phyloP scores from a whole-genome alignment of 108 stramenopile genomes.

The Skeletonema marinoi region DNA sequence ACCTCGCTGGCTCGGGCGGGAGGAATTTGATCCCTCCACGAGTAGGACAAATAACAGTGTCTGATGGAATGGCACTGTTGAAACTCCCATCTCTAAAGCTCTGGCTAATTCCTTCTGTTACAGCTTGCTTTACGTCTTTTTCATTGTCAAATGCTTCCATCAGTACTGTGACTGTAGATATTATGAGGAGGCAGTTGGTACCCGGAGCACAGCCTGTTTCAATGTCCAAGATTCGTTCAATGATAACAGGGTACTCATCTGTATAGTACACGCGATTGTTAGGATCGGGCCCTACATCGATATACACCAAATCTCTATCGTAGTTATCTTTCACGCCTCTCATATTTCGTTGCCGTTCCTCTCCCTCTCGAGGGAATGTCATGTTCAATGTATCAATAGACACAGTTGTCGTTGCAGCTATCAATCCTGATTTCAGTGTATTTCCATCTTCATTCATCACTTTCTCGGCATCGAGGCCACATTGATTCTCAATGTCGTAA shows the following conservation, averaged over 20 bases:
- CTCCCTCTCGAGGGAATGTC: slow-evolving; percentile 44
- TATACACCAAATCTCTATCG: slow-evolving; percentile 7
- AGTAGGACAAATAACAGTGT: slow-evolving; percentile 30
- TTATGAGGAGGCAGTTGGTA: slow-evolving; percentile 38
- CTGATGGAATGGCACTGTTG: slow-evolving; percentile 48
- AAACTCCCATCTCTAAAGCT: slow-evolving; percentile 51
- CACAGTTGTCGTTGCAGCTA: slow-evolving; percentile 46
- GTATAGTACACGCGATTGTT: slow-evolving; percentile 41
- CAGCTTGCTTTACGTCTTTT: slow-evolving; percentile 22
- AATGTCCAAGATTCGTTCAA: slow-evolving; percentile 47
- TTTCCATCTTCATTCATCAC: slow-evolving; percentile 55
- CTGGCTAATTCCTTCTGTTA: slow-evolving; percentile 45
- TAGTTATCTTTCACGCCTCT: not conserved
- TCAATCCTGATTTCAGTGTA: slow-evolving; percentile 55
- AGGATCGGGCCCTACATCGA: not conserved
- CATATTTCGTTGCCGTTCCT: not conserved
- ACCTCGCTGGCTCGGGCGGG: not conserved
- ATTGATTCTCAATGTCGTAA: slow-evolving; percentile 39
- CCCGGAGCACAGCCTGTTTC: slow-evolving; percentile 17
- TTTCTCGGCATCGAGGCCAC: slow-evolving; percentile 48
- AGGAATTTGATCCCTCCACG: not conserved
- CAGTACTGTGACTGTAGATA: slow-evolving; percentile 46
- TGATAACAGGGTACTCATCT: slow-evolving; percentile 44
- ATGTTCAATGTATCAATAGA: slow-evolving; percentile 54
- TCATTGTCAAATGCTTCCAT: slow-evolving; percentile 60